Evolutionary conservation across 352 stramenopile species (phyloP), one percentile per base, ranked within the genome.

Genomic region (Elongisporangium undulatum): DNA sequence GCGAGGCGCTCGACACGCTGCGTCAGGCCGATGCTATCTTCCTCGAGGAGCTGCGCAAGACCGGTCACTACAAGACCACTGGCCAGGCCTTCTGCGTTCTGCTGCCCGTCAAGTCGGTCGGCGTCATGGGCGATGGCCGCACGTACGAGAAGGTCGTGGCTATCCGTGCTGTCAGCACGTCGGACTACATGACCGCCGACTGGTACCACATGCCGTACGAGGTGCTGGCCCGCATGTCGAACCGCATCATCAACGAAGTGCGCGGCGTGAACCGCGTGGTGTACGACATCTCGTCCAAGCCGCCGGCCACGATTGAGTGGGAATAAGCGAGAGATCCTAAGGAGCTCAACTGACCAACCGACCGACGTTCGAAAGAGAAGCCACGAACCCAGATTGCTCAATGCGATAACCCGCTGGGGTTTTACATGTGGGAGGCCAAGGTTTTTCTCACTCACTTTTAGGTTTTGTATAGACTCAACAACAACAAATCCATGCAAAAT

Each of bases 211-310:
- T 99, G 80, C 96, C 97, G 48, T 99, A 99, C 75, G 96, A 99
- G 56, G 84, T 99, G 41, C 88, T 99, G 61, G 93, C 89, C 26
- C 91, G 79, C 55, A 99, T 99, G 89, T 98, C 90, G 45, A 99
- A 96, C 77, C 86, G 96, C 53, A 98, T 99, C 66, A 99, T 99
- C 72, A 99, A 99, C 75, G 96, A 99, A 80, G 97, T 99, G 64
- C 82, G 86, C 39, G 97, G 97, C 49, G 98, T 99, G 63, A 99
- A 99, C 82, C 84, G 97, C 58, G 90, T 99, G n/a, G 96, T 97
- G 66, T 99, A 99, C 75, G 98, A 99, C 75, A 99, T 99, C 57
- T 99, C 96, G 64, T 99, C 95, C 72, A 99, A 99, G 85, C 98
- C 98, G 57, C 98, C 98, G 59, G 96, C 96, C 23, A 99, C 98